These are phyloP conservation scores for Huntiella abstrusa DNA, from an alignment of 2,329 filamentous ascomycete species.

Conservation along the genomic window DNA sequence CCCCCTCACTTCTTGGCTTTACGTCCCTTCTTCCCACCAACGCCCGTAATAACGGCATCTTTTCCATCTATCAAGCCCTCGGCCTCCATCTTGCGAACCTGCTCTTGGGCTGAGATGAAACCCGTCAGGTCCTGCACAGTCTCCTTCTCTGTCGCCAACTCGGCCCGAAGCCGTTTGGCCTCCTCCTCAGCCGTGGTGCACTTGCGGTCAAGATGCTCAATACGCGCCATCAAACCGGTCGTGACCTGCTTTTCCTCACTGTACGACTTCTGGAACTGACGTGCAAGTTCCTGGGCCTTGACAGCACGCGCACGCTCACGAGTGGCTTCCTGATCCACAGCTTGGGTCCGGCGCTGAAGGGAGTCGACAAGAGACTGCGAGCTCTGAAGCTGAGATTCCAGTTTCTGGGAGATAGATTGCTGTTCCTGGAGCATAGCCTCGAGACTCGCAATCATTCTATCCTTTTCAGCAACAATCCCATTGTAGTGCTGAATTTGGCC, in stretches of 20 bases:
- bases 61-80: neutral
- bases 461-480: too few species aligned
- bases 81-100: neutral
- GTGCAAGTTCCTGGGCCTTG: conserved; percentile 57
- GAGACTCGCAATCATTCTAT: neutral
- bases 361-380: neutral
- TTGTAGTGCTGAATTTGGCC: conserved; percentile 74
- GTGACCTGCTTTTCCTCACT: conserved; percentile 77
- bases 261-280: conserved; percentile 54
- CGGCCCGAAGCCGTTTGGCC: conserved; percentile 23
- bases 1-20: neutral
- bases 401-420: too few species aligned
- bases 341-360: neutral
- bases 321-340: conserved; percentile 17
- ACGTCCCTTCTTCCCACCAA: neutral
- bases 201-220: conserved; percentile 52
- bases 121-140: neutral
- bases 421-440: conserved; percentile 12
- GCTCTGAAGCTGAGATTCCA: too few species aligned
- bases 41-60: neutral
- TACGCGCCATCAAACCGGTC: conserved; percentile 63
- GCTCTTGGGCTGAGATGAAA: neutral
- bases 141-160: neutral
- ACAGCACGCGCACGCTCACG: conserved; percentile 49
- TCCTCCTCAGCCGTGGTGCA: conserved; percentile 37